Percentiles rank a stretch among this genome's conserved stretches.
Evolutionary conservation across 352 stramenopile species (phyloP).

Genomic region (Nothophytophthora sp.): DNA sequence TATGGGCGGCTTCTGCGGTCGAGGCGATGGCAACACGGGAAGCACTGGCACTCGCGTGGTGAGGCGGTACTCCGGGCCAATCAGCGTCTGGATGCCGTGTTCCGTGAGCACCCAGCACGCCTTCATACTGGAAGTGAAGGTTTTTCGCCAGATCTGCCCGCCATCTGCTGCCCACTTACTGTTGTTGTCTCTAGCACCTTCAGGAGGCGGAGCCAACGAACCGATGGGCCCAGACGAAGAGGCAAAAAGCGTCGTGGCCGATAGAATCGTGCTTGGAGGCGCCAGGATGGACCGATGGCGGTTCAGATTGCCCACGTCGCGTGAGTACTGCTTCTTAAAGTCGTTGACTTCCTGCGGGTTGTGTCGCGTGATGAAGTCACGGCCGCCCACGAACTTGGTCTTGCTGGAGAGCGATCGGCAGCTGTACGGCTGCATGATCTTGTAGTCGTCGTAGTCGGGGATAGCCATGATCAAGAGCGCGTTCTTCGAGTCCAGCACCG

Average conservation of each 20-base stretch:
- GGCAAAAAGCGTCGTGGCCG: conserved; percentile 25
- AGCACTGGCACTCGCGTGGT: conserved; percentile 49
- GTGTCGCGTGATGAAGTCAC: conserved; percentile 71
- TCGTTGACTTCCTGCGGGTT: conserved; percentile 74
- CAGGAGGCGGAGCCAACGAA: conserved; percentile 14
- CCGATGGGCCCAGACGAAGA: conserved; percentile 24
- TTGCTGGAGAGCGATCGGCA: conserved; percentile 63
- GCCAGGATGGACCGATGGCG: conserved; percentile 64
- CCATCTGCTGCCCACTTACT: conserved; percentile 12
- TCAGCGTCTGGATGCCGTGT: conserved; percentile 52
- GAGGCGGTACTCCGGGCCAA: conserved; percentile 65
- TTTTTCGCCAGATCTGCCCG: conserved; percentile 47
- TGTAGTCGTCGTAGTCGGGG: conserved; percentile 79
- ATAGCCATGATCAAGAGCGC: conserved; percentile 71
- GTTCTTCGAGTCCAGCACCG: conserved; percentile 71
- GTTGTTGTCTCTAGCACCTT: conserved; percentile 17
- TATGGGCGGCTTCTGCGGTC: conserved; percentile 12
- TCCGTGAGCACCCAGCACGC: conserved; percentile 72
- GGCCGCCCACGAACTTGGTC: conserved; percentile 62
- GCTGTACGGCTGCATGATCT: conserved; percentile 75
- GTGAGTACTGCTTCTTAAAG: conserved; percentile 80
- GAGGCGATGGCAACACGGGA: conserved; percentile 16
- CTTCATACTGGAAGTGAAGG: conserved; percentile 53
- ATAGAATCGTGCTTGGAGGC: conserved; percentile 30
- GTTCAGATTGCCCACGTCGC: conserved; percentile 65